Evolutionary conservation across 1,284 basidiomycete species (phyloP).

Genomic region (Trametes versicolor): DNA sequence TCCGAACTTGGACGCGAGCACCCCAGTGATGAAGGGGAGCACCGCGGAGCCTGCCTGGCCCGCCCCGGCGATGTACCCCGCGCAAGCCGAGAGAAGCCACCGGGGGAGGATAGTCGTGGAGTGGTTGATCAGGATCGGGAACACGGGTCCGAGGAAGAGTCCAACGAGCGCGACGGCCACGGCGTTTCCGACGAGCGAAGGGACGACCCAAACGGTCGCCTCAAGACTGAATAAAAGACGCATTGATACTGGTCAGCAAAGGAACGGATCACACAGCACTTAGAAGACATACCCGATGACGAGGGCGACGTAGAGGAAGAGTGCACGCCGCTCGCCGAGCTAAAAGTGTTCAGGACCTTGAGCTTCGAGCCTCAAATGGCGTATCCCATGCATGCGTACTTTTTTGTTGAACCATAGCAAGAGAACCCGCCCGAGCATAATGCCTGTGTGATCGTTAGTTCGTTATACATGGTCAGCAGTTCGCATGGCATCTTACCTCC

Average conservation of each 20-base stretch:
- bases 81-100: constrained; percentile 69
- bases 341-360: constrained; percentile 26
- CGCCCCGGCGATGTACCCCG: constrained; percentile 72
- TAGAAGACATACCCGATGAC: constrained; percentile 57
- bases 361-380: no score
- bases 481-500: constrained; percentile 34
- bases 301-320: constrained; percentile 61
- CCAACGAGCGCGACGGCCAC: constrained; percentile 68
- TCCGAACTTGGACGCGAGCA: constrained; percentile 61
- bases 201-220: constrained; percentile 70
- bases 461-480: background rate
- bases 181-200: constrained; percentile 66
- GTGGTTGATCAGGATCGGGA: constrained; percentile 73
- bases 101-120: constrained; percentile 65
- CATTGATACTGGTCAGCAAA: background rate
- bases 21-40: constrained; percentile 71
- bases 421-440: constrained; percentile 63
- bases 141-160: constrained; percentile 57
- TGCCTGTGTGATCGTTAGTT: constrained; percentile 46
- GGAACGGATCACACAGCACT: background rate
- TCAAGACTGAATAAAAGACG: constrained; percentile 53
- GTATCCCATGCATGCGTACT: constrained; percentile 39
- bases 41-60: constrained; percentile 74
- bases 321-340: constrained; percentile 62
- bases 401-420: constrained; percentile 67